Evolutionary conservation across 768 basidiomycete genomes (phyloP), one percentile per base, ranked within the genome.

Genomic region (Mycena alexandri): DNA sequence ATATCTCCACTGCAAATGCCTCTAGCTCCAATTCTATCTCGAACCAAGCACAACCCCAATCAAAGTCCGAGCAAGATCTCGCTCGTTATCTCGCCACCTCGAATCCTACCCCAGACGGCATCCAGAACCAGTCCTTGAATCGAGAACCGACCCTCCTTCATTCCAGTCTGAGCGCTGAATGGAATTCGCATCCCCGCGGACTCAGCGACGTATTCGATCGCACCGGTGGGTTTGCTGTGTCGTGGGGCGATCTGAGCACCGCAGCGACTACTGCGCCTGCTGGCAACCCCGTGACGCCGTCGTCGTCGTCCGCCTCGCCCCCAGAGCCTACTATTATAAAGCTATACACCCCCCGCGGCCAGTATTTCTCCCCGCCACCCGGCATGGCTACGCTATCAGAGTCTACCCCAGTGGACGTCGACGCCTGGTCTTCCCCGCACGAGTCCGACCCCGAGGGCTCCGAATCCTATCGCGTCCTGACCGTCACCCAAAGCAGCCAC

Each of bases 21-120:
- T 48, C 54, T 34, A 59, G 54, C 46, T 66, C 65, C 52, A 43
- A 50, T 38, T 63, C 56, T 29, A 24, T 17, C 34, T 53, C 51
- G 10, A 52, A 64, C 43, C 51, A 60, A 36, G 51, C 11, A 9
- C 57, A 62, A 34, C 66, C 62, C 19, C 69, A 61, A 21, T 64
- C 70, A 22, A 71, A 71, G 48, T 71, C 70, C 33, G 70, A 71
- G 11, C 66, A 67, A 63, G 70, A 71, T 38, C 70, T 71, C 54
- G 66, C 65, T 2, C 62, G 57, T 29, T 71, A 71, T 42, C 69
- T 71, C 58, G 69, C 69, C 24, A 71, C 69, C 16, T 67, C 69
- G 36, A 67, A 67, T 58, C 66, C 34, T 21, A 61, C 9, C 65
- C 24, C 38, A 24, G 16, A 24, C 38, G 9, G 5, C 38, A 38